Evolutionary conservation across 2,329 filamentous ascomycete genomes (phyloP), one percentile per base, ranked within the genome.

Genomic region (Raffaelea deltoideospora): DNA sequence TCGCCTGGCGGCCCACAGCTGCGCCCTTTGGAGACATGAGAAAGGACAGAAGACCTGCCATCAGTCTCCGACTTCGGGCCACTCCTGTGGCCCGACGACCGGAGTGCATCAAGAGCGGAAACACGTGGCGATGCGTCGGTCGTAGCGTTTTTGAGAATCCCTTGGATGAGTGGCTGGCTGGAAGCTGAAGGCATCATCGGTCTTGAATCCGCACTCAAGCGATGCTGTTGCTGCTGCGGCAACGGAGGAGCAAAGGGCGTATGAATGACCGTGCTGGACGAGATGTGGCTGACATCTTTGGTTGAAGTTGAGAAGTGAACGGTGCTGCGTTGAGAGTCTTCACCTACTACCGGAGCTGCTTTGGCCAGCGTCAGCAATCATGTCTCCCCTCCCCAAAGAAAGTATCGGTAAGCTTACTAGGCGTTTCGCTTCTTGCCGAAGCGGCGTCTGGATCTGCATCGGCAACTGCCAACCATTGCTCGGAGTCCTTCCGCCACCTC

Each of bases 401-500:
- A 32, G 17, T 20, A 21, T 15, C 4, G 13, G n/a, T 24, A 15
- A 11, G 20, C 39, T 34, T 31, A 44, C 44, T 29, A 8, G 41
- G 29, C 3, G 37, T 34, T 7, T 26, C 23, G 29, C 48, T 53
- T 28, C 45, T 42, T 22, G 64, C 67, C 47, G 67, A 60, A 17
- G 58, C 50, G 11, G 65, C 64, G 35, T 63, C 69, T 32, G 72
- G 46, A 8, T 53, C 52, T 10, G 67, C 65, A 40, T 68, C 64
- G 19, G 60, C 61, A 1, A 59, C 59, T 4, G 65, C 69, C 5
- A 63, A 67, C 68, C 67, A 72, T 37, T 65, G 60, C 17, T 58
- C 55, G 2, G 54, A 56, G 19, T 61, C 55, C 19, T 57, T 57
- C 37, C 53, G 58, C 68, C 64, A 72, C 42, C 47, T 58, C 3